phyloP scores from a whole-genome alignment of 257 asterid species.

The Sherardia arvensis region DNA sequence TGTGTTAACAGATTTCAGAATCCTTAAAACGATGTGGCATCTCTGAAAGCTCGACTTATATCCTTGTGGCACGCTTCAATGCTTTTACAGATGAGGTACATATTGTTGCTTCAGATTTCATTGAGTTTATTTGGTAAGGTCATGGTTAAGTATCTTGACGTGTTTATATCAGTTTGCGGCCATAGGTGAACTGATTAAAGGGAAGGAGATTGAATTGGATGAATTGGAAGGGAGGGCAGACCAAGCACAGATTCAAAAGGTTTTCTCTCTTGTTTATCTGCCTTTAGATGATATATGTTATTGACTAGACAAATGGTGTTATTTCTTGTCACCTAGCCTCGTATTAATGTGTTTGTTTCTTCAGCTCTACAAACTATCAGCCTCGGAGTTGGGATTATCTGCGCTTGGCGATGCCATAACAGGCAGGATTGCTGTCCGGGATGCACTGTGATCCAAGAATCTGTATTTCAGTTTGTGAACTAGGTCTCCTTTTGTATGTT shows the following conservation, averaged over 20 bases:
- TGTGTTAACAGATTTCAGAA: conserved; percentile 56
- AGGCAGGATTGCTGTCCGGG: conserved; percentile 82
- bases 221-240: conserved; percentile 62
- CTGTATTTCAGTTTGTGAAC: too few species aligned
- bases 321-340: neutral
- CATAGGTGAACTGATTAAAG: conserved; percentile 51
- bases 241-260: conserved; percentile 79
- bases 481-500: neutral
- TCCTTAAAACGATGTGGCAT: conserved; percentile 88
- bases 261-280: conserved; percentile 17
- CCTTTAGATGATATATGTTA: neutral
- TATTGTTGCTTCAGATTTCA: neutral
- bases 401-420: conserved; percentile 69
- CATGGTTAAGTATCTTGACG: neutral
- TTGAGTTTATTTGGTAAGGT: neutral
- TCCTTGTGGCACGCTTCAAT: conserved; percentile 76
- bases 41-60: conserved; percentile 64
- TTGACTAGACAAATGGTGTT: neutral
- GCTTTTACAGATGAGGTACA: conserved; percentile 68
- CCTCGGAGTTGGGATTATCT: conserved; percentile 64
- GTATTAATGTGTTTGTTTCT: conserved; percentile 5
- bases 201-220: conserved; percentile 58
- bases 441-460: conserved; percentile 45
- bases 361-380: conserved; percentile 78
- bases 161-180: conserved; percentile 32